These are phyloP conservation scores for Salpingoeca rosetta DNA, from an alignment of 78 protist genomes.

Conservation along the genomic window DNA sequence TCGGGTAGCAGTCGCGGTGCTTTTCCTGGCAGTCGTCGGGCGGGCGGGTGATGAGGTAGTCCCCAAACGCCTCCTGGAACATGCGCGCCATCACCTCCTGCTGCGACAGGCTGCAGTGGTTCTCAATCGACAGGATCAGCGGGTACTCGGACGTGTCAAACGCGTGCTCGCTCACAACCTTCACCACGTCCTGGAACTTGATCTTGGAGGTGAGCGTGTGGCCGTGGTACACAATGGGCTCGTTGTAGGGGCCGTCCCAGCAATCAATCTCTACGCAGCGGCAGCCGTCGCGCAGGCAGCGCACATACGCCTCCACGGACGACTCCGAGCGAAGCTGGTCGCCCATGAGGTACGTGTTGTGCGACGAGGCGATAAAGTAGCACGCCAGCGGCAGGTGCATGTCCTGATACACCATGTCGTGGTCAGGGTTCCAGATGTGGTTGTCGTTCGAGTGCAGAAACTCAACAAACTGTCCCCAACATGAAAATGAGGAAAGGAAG, in stretches of 20 bases:
- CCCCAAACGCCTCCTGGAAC: background rate
- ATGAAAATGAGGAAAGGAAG: background rate
- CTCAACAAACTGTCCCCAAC: background rate
- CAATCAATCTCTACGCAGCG: conserved; percentile 70
- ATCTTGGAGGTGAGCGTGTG: conserved; percentile 62
- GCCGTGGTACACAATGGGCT: conserved; percentile 73
- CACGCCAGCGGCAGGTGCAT: conserved; percentile 55
- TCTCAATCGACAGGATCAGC: conserved; percentile 68
- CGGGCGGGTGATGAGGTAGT: background rate
- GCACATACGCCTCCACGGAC: conserved; percentile 44
- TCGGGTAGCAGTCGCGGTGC: background rate
- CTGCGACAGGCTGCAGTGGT: conserved; percentile 36
- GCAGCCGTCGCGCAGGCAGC: conserved; percentile 38
- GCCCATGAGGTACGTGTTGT: conserved; percentile 73
- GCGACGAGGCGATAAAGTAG: conserved; percentile 67
- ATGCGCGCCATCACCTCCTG: background rate
- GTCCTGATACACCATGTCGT: conserved; percentile 41
- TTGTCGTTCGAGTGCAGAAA: background rate
- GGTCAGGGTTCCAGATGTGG: background rate
- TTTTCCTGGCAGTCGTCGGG: background rate
- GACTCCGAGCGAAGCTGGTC: conserved; percentile 39
- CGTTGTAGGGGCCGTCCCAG: conserved; percentile 76
- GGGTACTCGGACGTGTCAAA: conserved; percentile 65
- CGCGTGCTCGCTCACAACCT: conserved; percentile 40
- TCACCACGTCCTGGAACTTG: conserved; percentile 48